phyloP scores from a whole-genome alignment of 805 yeast genomes.

The Ogataea paraovalis region DNA sequence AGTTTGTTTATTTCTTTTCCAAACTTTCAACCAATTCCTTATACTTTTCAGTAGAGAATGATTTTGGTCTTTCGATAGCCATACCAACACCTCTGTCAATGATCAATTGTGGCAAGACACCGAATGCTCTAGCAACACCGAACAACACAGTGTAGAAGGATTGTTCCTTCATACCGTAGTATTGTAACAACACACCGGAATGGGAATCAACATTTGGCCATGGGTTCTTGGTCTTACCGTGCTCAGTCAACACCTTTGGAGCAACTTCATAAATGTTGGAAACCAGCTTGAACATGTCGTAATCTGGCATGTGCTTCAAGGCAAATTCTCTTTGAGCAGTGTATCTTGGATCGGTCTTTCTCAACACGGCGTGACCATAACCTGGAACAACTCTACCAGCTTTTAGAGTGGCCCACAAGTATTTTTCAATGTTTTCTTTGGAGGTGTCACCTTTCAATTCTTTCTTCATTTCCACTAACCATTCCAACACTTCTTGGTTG shows the following conservation, averaged over 20 bases:
- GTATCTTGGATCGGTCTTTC: constrained; percentile 88
- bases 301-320: constrained; percentile 67
- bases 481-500: constrained; percentile 81
- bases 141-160: constrained; percentile 82
- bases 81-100: constrained; percentile 79
- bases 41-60: constrained; percentile 92
- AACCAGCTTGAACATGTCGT: constrained; percentile 74
- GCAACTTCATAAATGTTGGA: constrained; percentile 78
- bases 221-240: constrained; percentile 90
- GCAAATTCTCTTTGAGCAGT: constrained; percentile 84
- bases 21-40: constrained; percentile 62
- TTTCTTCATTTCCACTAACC: constrained; percentile 65
- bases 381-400: constrained; percentile 86
- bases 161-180: constrained; percentile 79
- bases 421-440: constrained; percentile 65
- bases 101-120: constrained; percentile 81
- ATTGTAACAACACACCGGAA: constrained; percentile 80
- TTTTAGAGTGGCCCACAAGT: constrained; percentile 75
- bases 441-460: constrained; percentile 69
- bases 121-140: constrained; percentile 84
- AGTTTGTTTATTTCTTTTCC: constrained; percentile 18
- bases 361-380: constrained; percentile 83
- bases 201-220: constrained; percentile 91
- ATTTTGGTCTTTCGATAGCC: constrained; percentile 86
- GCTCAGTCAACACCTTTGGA: constrained; percentile 73